Evolutionary conservation across 225 moss, liverwort and hornwort genomes (phyloP).

Genomic region (Thuidium tamariscinum): DNA sequence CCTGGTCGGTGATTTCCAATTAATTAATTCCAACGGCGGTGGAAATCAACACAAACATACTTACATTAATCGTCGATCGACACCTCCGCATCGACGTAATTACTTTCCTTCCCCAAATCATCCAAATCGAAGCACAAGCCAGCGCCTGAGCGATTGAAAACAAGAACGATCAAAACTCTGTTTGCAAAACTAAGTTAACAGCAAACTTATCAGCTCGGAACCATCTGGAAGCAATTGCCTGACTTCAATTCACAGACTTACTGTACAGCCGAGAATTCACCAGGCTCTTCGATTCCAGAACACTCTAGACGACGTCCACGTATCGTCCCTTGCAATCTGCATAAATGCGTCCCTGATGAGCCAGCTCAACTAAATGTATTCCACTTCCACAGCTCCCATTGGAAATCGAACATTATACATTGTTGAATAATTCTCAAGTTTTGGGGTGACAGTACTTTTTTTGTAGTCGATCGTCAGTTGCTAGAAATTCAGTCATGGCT

Average conservation of each 20-base stretch:
- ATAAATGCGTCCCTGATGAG: neutral
- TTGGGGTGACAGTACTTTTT: neutral
- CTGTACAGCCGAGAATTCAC: neutral
- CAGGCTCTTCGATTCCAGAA: neutral
- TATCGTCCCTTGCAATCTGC: neutral
- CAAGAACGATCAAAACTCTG: neutral
- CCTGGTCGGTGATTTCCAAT: neutral
- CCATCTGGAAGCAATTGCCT: neutral
- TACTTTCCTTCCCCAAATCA: neutral
- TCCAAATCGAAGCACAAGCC: neutral
- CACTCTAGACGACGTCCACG: neutral
- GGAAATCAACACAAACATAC: neutral
- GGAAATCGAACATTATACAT: neutral
- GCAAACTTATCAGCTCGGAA: neutral
- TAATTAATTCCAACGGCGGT: neutral
- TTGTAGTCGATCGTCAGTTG: neutral
- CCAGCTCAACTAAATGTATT: neutral
- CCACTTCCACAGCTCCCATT: neutral
- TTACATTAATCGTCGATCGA: neutral
- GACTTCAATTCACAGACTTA: neutral
- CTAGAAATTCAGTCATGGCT: neutral
- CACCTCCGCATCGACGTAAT: neutral
- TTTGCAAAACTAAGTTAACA: neutral
- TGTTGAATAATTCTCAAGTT: neutral
- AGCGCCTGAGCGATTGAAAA: neutral